Base-by-base conservation (phyloP, 495 filamentous ascomycete species). In the Xylaria cubensis region DNA sequence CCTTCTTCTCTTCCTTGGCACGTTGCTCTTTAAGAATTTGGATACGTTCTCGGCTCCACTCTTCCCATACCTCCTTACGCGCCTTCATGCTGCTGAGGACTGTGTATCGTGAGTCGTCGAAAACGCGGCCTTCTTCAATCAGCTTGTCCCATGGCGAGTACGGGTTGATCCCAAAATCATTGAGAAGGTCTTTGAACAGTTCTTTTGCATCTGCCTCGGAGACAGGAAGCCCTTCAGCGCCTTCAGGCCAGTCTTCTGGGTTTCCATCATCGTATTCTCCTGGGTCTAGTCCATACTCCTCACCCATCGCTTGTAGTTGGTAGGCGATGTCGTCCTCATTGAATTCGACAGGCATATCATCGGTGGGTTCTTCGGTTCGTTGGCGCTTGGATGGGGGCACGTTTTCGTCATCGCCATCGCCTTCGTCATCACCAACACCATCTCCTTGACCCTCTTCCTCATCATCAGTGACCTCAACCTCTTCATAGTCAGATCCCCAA, bases 241-340 rank as follows among this genome's bases (percentile, higher is more conserved):
- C 92, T 71, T 93, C 92, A 72, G 92, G 92, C 83, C 88, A 89
- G 39, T 89, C 88, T 41, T 89, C 89, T 21, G 88, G 85, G 26
- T 89, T 87, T 4, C 85, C 87, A 56, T 90, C 87, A 50, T 92
- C 91, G 71, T 91, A 93, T 78, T 94, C 93, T 72, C 79, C 82
- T 44, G 80, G 83, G 55, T 74, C 84, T 55, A 86, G 82, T 1
- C 88, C 92, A 74, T 95, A 93, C 12, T 93, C 89, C 73, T 93
- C 87, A 55, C 90, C 92, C 94, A 98, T 97, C 12, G 90, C 90
- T 17, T 92, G 92, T 10, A 99, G 85, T 78, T 99, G 96, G 74
- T 92, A 95, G 42, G 92, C 94, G 72, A 99, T 95, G 78, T 99
- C 97, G 55, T 95, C 95, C 78, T 98, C 96, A 34, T 93, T 92